Evolutionary conservation across 2,329 filamentous ascomycete genomes (phyloP).

Genomic region (Blumeria hordei): DNA sequence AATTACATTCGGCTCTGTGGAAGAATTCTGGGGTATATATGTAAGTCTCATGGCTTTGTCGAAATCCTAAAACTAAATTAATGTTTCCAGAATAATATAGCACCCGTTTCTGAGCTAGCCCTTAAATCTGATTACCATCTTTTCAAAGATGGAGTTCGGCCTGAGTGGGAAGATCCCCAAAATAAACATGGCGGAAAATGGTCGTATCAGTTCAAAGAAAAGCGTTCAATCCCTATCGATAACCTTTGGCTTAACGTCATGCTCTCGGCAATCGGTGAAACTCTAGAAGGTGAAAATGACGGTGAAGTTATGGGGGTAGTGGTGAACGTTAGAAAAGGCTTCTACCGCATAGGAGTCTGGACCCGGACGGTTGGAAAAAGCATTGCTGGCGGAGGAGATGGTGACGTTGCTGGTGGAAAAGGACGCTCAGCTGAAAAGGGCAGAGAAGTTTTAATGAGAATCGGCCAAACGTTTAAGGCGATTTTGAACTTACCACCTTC

Average conservation of each 20-base stretch:
- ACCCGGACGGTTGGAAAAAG: constrained; percentile 80
- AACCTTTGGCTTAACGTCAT: constrained; percentile 93
- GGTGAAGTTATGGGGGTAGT: constrained; percentile 98
- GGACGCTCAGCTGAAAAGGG: constrained; percentile 60
- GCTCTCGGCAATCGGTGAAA: constrained; percentile 91
- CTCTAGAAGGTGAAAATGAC: constrained; percentile 87
- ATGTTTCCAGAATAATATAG: constrained; percentile 72
- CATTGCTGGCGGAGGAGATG: constrained; percentile 50
- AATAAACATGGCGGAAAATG: constrained; percentile 99
- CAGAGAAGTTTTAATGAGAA: constrained; percentile 58
- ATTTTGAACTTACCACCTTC: constrained; percentile 53
- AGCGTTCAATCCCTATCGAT: constrained; percentile 76
- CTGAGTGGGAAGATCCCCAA: constrained; percentile 94
- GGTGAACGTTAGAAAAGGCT: constrained; percentile 93
- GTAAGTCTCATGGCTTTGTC: constrained; percentile 29
- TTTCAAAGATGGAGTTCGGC: constrained; percentile 91
- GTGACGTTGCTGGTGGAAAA: constrained; percentile 50
- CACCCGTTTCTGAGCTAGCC: constrained; percentile 79
- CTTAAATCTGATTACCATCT: constrained; percentile 98
- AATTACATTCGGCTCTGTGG: constrained; percentile 93
- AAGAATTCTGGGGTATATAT: constrained; percentile 99
- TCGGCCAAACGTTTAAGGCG: constrained; percentile 82
- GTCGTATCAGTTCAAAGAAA: constrained; percentile 96
- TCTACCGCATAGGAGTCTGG: constrained; percentile 95
- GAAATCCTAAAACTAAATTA: too few species aligned